A percentile compares a stretch with the other conserved stretches of the same genome.
Conservation (phyloP, 2,329 filamentous ascomycete species). For the Amesomyces nigricolor region DNA sequence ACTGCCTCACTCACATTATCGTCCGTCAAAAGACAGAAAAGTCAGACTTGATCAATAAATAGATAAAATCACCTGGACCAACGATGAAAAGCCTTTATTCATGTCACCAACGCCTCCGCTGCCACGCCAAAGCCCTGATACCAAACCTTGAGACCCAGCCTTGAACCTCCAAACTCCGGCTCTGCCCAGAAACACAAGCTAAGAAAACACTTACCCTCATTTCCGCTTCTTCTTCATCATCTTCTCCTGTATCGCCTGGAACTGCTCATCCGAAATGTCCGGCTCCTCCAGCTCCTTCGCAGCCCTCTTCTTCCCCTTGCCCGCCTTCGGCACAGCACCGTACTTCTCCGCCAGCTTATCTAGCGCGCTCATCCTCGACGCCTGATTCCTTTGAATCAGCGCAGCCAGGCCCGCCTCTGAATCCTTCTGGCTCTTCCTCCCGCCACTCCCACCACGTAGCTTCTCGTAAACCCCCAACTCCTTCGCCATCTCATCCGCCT, state of each 20-base stretch:
- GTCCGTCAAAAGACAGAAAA: neutral
- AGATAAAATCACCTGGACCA: neutral
- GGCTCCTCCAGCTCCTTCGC: constrained; percentile 54
- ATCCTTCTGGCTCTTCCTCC: constrained; percentile 36
- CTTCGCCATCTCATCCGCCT: constrained; percentile 70
- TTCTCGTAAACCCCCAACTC: constrained; percentile 70
- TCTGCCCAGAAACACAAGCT: neutral
- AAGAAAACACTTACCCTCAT: neutral
- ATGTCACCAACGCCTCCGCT: neutral
- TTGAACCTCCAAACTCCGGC: neutral
- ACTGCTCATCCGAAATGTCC: constrained; percentile 56
- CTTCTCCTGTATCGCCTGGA: constrained; percentile 50
- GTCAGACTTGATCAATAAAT: neutral
- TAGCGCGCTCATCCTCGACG: constrained; percentile 60
- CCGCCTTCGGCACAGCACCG: constrained; percentile 36
- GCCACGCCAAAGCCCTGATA: neutral
- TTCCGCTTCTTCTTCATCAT: constrained; percentile 34
- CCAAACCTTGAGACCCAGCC: neutral
- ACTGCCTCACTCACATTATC: neutral
- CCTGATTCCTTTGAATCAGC: constrained; percentile 67
- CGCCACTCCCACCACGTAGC: constrained; percentile 47
- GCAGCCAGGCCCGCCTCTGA: constrained; percentile 59
- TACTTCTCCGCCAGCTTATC: constrained; percentile 76
- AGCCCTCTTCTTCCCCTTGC: constrained; percentile 48
- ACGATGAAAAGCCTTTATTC: neutral